Evolutionary conservation across 2,329 filamentous ascomycete genomes (phyloP).

Genomic region (Massarina eburnea): DNA sequence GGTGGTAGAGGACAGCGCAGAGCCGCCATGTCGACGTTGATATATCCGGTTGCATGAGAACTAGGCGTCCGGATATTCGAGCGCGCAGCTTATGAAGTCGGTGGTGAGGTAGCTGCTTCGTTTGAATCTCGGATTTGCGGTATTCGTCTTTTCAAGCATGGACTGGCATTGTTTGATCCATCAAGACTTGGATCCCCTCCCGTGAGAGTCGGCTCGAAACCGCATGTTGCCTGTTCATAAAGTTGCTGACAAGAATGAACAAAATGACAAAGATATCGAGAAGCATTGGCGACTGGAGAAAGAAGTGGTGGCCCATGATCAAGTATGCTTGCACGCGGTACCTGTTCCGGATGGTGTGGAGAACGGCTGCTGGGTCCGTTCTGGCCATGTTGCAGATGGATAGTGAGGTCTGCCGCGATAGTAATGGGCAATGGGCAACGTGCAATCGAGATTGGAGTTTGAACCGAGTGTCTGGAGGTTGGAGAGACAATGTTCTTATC

Average conservation of each 20-base stretch:
- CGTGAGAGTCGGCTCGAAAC: conserved; percentile 29
- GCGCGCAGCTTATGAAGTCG: background rate
- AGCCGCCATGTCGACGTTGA: conserved; percentile 1
- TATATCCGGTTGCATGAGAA: background rate
- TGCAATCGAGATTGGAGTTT: background rate
- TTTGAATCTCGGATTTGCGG: background rate
- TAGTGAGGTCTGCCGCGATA: background rate
- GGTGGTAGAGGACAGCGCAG: conserved; percentile 7
- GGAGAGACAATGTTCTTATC: conserved; percentile 5
- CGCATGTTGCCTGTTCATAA: conserved; percentile 35
- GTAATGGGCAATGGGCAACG: background rate
- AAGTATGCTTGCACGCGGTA: conserved; percentile 35
- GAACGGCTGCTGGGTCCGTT: conserved; percentile 22
- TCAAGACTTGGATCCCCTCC: conserved; percentile 28
- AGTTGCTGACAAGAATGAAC: conserved; percentile 41
- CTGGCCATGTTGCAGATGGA: background rate
- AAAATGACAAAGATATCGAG: conserved; percentile 37
- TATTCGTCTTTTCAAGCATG: conserved; percentile 1
- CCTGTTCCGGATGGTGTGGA: conserved; percentile 31
- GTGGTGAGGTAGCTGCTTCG: background rate
- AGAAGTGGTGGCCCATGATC: conserved; percentile 39
- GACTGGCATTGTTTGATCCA: conserved; percentile 27
- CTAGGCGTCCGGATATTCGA: too few species aligned
- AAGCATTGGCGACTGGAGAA: conserved; percentile 31
- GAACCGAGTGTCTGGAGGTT: background rate